Evolutionary conservation across 2,329 filamentous ascomycete genomes (phyloP), one percentile per base, ranked within the genome.

Genomic region (Pestalotiopsis sp.): DNA sequence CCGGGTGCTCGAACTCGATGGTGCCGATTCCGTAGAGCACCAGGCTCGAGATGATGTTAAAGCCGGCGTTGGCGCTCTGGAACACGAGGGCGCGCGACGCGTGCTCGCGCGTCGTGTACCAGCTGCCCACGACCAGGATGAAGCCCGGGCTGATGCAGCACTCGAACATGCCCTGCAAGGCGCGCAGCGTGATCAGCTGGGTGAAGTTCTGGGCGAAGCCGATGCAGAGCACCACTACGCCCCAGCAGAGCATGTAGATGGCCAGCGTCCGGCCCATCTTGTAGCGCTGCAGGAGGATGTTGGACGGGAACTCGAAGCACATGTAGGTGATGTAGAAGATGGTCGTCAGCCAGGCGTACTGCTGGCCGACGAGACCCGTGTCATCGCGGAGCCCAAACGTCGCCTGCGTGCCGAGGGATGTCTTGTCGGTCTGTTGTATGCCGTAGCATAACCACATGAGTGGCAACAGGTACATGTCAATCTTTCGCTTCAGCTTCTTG

Each of bases 401-500:
- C 17, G 81, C 80, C 64, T 82, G 80, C 0, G 75, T 79, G 23
- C 80, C 76, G 17, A 82, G 74, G 0, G 80, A 79, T 1, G 82
- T 85, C 73, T 85, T 85, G 73, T 85, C 83, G 0, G 79, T 80
- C 71, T 85, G 83, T 70, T 86, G 84, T 63, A 85, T 82, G 45
- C 84, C 84, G 69, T 85, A 85, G 71, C 83, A 84, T 7, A 81
- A 74, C 79, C 81, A 85, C 83, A 85, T 85, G 57, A 85, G 72
- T 1, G 83, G 83, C 0, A 85, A 77, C 17, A 85, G 75, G 68
- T 81, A 84, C n/a, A 76, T 76, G 70, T 85, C 83, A 20, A 83
- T 79, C 70, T 85, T 85, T 38, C 75, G 74, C 71, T 78, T 80
- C 13, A 83, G 72, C 58, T 75, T 78, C 65, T 77, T 78, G 69